Evolutionary conservation across 169 alveolate species (phyloP).

Genomic region (Eimeria sp.): DNA sequence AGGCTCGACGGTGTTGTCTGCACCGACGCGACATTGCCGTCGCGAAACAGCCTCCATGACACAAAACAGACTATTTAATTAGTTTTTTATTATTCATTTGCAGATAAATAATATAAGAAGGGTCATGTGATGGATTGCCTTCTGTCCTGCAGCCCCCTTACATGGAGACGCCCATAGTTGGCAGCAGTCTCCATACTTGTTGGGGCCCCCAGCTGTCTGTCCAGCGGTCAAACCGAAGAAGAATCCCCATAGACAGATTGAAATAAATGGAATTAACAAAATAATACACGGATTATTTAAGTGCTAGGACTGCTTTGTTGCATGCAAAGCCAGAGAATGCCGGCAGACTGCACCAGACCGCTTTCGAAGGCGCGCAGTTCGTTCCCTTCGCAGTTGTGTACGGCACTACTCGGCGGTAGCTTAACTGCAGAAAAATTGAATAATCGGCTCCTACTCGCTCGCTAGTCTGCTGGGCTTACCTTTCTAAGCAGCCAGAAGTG

Average conservation of each 20-base stretch:
- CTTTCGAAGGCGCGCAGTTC: not conserved
- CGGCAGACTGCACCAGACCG: not conserved
- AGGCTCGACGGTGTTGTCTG: slow-evolving; percentile 28
- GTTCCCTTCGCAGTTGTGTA: not conserved
- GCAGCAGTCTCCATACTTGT: not conserved
- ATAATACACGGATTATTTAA: not conserved
- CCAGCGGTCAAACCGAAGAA: slow-evolving; percentile 38
- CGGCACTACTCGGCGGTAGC: not conserved
- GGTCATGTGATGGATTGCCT: not conserved
- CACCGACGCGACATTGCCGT: not conserved
- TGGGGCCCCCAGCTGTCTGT: slow-evolving; percentile 41
- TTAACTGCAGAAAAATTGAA: not conserved
- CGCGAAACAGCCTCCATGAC: slow-evolving; percentile 1
- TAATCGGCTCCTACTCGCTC: not conserved
- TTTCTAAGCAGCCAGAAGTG: not conserved
- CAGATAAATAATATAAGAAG: slow-evolving; percentile 5
- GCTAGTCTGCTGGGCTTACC: not conserved
- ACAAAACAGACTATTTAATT: not conserved
- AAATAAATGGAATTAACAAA: not conserved
- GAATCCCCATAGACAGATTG: not conserved
- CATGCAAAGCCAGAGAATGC: not conserved
- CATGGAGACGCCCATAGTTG: not conserved
- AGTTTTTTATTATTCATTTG: not conserved
- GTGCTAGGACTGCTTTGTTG: not conserved
- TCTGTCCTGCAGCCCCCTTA: not conserved